Base-by-base conservation (phyloP, 2,329 filamentous ascomycete species). In the Leptographium radiaticola region DNA sequence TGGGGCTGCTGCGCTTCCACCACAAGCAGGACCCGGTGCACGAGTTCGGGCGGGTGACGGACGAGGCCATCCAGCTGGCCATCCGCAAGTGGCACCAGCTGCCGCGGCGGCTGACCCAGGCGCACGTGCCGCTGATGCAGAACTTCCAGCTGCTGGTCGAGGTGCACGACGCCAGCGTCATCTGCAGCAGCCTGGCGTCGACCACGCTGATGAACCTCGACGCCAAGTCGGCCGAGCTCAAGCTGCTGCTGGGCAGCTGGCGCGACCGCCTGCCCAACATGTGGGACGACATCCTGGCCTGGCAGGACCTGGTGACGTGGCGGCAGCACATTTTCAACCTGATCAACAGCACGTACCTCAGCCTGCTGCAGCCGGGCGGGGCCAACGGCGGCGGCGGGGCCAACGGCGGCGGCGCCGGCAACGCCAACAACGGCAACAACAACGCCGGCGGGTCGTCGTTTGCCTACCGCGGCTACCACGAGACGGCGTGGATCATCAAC, bases 401-500 rank as follows among this genome's bases (percentile, higher is more conserved):
- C 25, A 3, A 11, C 20, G 7, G 25, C 20, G 12, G 43, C 20
- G 15, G 43, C 43, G 20, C 11, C 18, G 6, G 43, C 43, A 13
- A 12, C 33, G 8, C 18, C 18, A 13, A 20, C 43, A 6, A 20
- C 43, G 18, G 18, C 18, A 30, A 20, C 43, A 45, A 12, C 33
- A 4, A 40, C 52, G 65, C 93, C 89, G 61, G 81, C 89, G 89
- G 89, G 55, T 91, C 91, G 49, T 96, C 90, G 0, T 97, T 93
- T 67, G 93, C 93, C 0, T 99, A 98, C 66, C 83, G 93, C 46
- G 93, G 93, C 31, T 98, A 95, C 65, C 93, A 99, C 63, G 93
- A 99, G 71, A 98, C 93, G 13, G 93, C 93, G 2, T 99, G 93
- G 93, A 99, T 98, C 61, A 98, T 99, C 70, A 99, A 99, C 68